Evolutionary conservation across 176 grass and related monocot species (phyloP).

Genomic region (Themeda triandra): DNA sequence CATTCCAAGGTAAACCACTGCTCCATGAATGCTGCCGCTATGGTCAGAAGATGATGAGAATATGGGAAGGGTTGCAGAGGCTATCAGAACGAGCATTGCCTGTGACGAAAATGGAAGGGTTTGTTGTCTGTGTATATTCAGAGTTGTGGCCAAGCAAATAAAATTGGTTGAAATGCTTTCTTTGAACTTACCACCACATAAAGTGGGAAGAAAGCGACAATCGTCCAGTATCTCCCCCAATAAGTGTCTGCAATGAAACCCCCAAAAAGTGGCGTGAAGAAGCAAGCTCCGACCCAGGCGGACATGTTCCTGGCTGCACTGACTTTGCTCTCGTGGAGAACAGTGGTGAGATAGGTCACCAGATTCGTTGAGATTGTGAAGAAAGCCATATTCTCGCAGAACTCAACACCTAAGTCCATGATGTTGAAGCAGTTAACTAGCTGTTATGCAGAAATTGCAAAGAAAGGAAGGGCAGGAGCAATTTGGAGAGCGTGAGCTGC

Average conservation of each 20-base stretch:
- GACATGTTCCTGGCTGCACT: background rate
- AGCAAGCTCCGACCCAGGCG: conserved; percentile 18
- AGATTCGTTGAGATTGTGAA: background rate
- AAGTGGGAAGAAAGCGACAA: background rate
- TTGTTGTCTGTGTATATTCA: background rate
- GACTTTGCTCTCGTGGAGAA: conserved; percentile 23
- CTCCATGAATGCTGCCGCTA: background rate
- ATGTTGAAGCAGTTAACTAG: background rate
- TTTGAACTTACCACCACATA: background rate
- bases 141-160: background rate
- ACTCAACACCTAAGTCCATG: conserved; percentile 15
- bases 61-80: conserved; percentile 12
- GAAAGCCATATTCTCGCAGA: background rate
- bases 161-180: background rate
- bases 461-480: background rate
- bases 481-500: background rate
- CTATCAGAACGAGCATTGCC: conserved; percentile 33
- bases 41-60: background rate
- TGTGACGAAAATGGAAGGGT: background rate
- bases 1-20: conserved; percentile 35
- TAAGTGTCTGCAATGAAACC: conserved; percentile 36
- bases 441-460: background rate
- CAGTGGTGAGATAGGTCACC: conserved; percentile 26
- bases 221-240: conserved; percentile 34
- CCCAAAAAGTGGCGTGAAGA: conserved; percentile 19